phyloP scores from a whole-genome alignment of 495 filamentous ascomycete genomes.

The Choiromyces venosus region DNA sequence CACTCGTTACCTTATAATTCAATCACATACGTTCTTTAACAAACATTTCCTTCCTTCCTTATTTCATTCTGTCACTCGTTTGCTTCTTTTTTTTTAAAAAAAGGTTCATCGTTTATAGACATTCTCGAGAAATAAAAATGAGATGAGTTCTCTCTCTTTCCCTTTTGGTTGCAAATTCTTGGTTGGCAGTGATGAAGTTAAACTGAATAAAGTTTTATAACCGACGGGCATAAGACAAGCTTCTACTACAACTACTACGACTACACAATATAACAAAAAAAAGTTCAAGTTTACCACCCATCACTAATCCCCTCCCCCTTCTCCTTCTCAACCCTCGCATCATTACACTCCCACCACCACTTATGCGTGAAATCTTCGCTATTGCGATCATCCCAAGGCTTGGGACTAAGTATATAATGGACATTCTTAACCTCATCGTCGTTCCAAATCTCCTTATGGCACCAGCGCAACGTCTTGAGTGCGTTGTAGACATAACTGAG shows the following conservation, averaged over 20 bases:
- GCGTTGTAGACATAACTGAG: constrained; percentile 79
- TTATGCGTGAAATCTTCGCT: constrained; percentile 53
- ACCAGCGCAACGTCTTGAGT: constrained; percentile 69
- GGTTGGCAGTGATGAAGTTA: too few species aligned
- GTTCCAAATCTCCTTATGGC: constrained; percentile 68
- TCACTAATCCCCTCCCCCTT: constrained; percentile 46
- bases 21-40: too few species aligned
- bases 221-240: too few species aligned
- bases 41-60: too few species aligned
- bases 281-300: constrained; percentile 33
- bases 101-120: too few species aligned
- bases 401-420: constrained; percentile 73
- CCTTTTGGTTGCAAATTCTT: too few species aligned
- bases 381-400: constrained; percentile 69
- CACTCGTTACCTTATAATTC: too few species aligned
- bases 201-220: too few species aligned
- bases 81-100: too few species aligned
- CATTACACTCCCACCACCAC: constrained; percentile 63
- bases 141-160: too few species aligned
- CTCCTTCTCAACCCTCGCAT: constrained; percentile 51
- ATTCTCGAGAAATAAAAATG: too few species aligned
- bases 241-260: neutral
- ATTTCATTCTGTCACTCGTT: too few species aligned
- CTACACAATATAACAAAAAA: neutral
- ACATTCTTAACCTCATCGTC: constrained; percentile 72